Evolutionary conservation across 257 asterid genomes (phyloP), one percentile per base, ranked within the genome.

Genomic region (Solanum clarkiae): DNA sequence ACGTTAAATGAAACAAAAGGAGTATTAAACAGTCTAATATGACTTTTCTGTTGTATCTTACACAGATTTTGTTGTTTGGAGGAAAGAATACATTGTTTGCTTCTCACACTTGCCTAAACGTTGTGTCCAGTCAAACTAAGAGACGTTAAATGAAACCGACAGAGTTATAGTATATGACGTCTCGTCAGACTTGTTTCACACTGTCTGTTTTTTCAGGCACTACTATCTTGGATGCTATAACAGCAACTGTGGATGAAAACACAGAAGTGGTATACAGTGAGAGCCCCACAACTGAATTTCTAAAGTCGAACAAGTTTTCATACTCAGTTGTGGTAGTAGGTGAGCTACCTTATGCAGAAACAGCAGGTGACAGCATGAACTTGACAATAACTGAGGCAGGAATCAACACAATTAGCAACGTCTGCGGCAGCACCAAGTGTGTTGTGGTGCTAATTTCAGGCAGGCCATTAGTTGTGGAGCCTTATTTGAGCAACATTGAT

Each of bases 311-410:
- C 45, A 84, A 90, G 7, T 92, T 93, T 14, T 82, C 88, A 18
- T 92, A 91, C 4, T 92, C 91, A 36, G 84, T 92, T 11, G 94
- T 93, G 36, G 94, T 87, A 2, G 92, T 93, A 2, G 96, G 96
- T 24, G 97, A 93, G 86, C 36, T 68, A 1, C 93, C 97, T 1
- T 93, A 93, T 63, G 87, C 89, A 3, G 95, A 93, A 81, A 60
- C 85, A 10, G 18, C 9, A 0, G 95, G 97, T 2, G 95, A 93
- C 88, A 88, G 71, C 56, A 2, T 7, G 16, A 85, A 91, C 81
- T 86, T 93, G 1, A 88, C 92, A 0, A 87, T 93, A 32, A 90
- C 91, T 4, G 89, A 90, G 20, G 86, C 88, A 36, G 93, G 94
- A 7, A 45, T 82, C 24, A 53, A 68, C 53, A 89, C 88, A 12